A percentile compares a stretch with the other conserved stretches of the same genome.
Evolutionary conservation across 495 filamentous ascomycete genomes (phyloP).

Genomic region (Astrothelium macrocarpum): DNA sequence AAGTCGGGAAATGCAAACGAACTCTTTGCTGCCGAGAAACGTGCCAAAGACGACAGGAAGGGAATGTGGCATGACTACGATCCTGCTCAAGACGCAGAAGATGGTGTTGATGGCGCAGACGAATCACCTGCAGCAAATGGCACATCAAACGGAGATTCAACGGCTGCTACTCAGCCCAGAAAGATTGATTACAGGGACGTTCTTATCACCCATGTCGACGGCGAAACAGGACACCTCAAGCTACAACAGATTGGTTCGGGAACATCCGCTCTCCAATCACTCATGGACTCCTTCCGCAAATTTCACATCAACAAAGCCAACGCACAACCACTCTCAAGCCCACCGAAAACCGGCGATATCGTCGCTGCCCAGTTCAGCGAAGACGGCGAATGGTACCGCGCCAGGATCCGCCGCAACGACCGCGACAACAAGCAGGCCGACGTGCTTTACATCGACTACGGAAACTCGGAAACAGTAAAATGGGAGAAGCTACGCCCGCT

Average conservation of each 20-base stretch:
- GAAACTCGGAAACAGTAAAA: slow-evolving; percentile 78
- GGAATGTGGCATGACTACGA: slow-evolving; percentile 92
- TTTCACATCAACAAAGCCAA: slow-evolving; percentile 74
- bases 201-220: slow-evolving; percentile 79
- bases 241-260: slow-evolving; percentile 78
- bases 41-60: slow-evolving; percentile 77
- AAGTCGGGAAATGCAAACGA: slow-evolving; percentile 84
- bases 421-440: slow-evolving; percentile 78
- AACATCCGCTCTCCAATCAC: slow-evolving; percentile 65
- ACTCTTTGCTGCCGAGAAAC: slow-evolving; percentile 75
- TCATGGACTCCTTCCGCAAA: slow-evolving; percentile 80
- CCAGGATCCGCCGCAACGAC: slow-evolving; percentile 81
- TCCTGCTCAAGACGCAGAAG: slow-evolving; percentile 60
- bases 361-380: slow-evolving; percentile 81
- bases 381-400: slow-evolving; percentile 91
- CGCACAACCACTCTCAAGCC: slow-evolving; percentile 55
- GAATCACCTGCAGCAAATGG: slow-evolving; percentile 37
- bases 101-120: slow-evolving; percentile 31
- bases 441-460: slow-evolving; percentile 91
- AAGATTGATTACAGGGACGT: slow-evolving; percentile 86
- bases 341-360: slow-evolving; percentile 83
- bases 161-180: slow-evolving; percentile 35
- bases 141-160: slow-evolving; percentile 40
- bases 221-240: slow-evolving; percentile 61
- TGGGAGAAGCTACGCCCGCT: slow-evolving; percentile 77